Evolutionary conservation across 345 rosid species (phyloP).

Genomic region (Eucalyptus tenuipes): DNA sequence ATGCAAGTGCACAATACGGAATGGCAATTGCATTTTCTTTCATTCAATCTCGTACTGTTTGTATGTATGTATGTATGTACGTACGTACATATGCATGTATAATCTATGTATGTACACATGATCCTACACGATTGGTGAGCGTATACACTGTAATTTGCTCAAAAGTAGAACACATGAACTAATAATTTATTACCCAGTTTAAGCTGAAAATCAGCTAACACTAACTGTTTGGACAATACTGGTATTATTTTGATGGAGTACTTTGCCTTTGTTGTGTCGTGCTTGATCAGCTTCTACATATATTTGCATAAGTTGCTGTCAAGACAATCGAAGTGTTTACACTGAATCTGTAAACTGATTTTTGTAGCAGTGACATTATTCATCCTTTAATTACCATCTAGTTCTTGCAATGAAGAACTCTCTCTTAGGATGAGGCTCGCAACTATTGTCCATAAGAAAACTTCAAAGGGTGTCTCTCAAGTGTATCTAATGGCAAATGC

Average conservation of each 20-base stretch:
- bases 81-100: no score
- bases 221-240: not conserved
- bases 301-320: not conserved
- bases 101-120: not conserved
- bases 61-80: not conserved
- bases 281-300: not conserved
- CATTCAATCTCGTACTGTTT: not conserved
- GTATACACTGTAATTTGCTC: not conserved
- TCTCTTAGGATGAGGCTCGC: not conserved
- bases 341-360: not conserved
- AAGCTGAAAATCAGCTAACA: not conserved
- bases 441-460: not conserved
- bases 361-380: not conserved
- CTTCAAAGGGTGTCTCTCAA: not conserved
- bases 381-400: not conserved
- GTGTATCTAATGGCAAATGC: not conserved
- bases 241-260: not conserved
- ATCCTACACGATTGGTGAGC: not conserved
- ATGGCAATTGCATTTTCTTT: not conserved
- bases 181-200: not conserved
- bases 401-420: not conserved
- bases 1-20: not conserved
- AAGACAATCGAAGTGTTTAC: not conserved
- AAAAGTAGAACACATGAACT: not conserved
- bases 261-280: not conserved